Evolutionary conservation across 371 early-diverging fungal genomes (phyloP).

Genomic region (Parasitella parasitica): DNA sequence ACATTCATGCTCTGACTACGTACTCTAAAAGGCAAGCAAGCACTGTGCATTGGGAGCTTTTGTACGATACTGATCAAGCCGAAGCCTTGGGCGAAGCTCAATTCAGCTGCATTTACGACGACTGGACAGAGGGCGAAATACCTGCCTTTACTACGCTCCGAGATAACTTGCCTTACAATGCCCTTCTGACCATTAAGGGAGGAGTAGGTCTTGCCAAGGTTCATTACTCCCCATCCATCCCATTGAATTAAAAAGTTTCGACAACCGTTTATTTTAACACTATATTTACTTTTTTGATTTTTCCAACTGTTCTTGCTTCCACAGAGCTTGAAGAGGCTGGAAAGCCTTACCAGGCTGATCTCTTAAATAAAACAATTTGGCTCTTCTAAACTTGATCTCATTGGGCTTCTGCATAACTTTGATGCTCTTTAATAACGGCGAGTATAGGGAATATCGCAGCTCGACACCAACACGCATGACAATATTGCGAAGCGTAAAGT

Average conservation of each 20-base stretch:
- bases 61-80: constrained; percentile 24
- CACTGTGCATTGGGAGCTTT: constrained; percentile 13
- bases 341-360: constrained; percentile 77
- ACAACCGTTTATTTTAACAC: neutral
- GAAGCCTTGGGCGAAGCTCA: constrained; percentile 7
- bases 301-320: constrained; percentile 53
- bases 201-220: constrained; percentile 35
- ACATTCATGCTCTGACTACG: constrained; percentile 6
- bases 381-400: constrained; percentile 64
- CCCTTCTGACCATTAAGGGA: constrained; percentile 29
- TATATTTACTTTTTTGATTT: constrained; percentile 20
- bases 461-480: constrained; percentile 85
- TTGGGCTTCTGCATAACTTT: constrained; percentile 67
- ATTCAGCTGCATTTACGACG: constrained; percentile 53
- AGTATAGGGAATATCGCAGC: constrained; percentile 74
- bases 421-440: constrained; percentile 82
- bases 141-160: constrained; percentile 42
- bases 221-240: constrained; percentile 17
- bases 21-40: constrained; percentile 14
- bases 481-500: constrained; percentile 79
- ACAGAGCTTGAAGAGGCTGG: constrained; percentile 56
- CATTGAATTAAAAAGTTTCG: neutral
- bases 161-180: constrained; percentile 21
- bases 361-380: constrained; percentile 79
- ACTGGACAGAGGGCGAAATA: constrained; percentile 44